Conservation (phyloP, 2,329 filamentous ascomycete species). For the Sporothrix mexicana region DNA sequence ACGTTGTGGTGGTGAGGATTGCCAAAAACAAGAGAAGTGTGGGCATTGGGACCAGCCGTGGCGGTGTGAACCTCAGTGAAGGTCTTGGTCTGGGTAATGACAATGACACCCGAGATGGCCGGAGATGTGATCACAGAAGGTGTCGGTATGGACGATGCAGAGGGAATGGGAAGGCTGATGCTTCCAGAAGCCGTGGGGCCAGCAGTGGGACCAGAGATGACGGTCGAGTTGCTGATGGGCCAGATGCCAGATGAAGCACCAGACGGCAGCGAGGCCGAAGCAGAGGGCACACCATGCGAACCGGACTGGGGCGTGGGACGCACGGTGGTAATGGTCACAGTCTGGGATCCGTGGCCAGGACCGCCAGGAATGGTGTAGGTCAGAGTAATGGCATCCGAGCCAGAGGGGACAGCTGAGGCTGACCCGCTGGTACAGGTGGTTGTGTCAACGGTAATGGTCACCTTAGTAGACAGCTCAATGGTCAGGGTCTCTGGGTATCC, state of each 20-base stretch:
- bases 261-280: neutral
- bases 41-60: neutral
- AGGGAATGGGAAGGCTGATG: neutral
- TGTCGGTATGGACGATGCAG: neutral
- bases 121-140: neutral
- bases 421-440: conserved; percentile 2
- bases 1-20: neutral
- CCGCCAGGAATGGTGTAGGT: conserved; percentile 39
- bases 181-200: neutral
- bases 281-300: neutral
- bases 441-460: conserved; percentile 23
- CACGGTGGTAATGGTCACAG: conserved; percentile 33
- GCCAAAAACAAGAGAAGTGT: neutral
- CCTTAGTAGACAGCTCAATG: conserved; percentile 25
- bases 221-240: neutral
- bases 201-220: neutral
- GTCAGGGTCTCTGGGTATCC: conserved; percentile 31
- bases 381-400: conserved; percentile 35
- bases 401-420: conserved; percentile 11
- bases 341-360: conserved; percentile 11
- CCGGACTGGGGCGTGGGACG: neutral
- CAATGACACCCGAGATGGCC: neutral
- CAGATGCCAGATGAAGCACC: conserved; percentile 11
- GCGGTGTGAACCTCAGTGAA: conserved; percentile 20
- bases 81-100: conserved; percentile 29